Base-by-base conservation (phyloP, 176 grass and related monocot genomes). In the Dactylis glomerata region DNA sequence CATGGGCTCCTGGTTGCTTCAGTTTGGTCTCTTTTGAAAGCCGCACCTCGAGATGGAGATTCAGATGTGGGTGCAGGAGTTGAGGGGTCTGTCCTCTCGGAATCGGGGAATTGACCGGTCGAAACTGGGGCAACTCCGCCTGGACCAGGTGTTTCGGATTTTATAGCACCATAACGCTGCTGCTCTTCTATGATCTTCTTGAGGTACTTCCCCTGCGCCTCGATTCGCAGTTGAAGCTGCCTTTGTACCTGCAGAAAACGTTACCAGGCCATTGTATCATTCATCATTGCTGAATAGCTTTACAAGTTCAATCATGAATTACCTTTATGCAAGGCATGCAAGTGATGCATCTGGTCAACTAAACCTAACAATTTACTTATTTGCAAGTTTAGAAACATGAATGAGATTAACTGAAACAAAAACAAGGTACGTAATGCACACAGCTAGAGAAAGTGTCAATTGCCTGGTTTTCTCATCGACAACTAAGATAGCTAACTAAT, bases 181-280 rank as follows among this genome's bases (percentile, higher is more conserved):
- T 99, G 97, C 86, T 99, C 93, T 81, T 99, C 97, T 5, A 99
- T 94, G 55, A 99, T 99, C 82, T 99, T 99, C 88, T 99, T 90
- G 42, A 99, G 90, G 89, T 99, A 99, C 71, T 96, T 94, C 9
- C 93, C 97, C 81, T 99, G 97, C 14, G 97, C 97, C 73, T 99
- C 97, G n/a, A 99, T 99, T 82, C 93, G 92, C 79, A 94, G 68
- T 61, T 99, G 97, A 71, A 99, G 86, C 86, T 99, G 97, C 88
- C 97, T 94, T 84, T 99, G 97, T 69, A 99, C 97, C 97, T 96
- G 46, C 34, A 80, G 56, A 85, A 78, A 85, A 75, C 66, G 46
- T 44, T 37, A 68, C 46, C 56, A 74, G 30, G 72, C 2, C 16
- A 86, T 79, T 14, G 34, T 22, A 55, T 61, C 27, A 78, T 42